Conservation (phyloP, 495 filamentous ascomycete genomes). For the Copromyces sp. region DNA sequence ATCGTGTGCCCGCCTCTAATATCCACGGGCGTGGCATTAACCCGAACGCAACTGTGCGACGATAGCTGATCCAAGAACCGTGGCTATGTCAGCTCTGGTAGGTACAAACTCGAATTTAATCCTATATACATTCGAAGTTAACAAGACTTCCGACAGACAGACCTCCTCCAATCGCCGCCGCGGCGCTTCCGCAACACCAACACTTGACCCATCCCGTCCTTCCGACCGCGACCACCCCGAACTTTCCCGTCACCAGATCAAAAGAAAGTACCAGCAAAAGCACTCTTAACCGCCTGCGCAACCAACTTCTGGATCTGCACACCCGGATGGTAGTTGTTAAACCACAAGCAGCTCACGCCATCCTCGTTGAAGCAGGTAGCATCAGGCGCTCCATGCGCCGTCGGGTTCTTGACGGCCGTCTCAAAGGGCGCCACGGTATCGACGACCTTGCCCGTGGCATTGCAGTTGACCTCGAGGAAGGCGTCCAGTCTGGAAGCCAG, state of each 20-base stretch:
- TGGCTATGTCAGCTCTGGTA: not conserved
- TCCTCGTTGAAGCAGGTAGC: slow-evolving; percentile 34
- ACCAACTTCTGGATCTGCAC: slow-evolving; percentile 28
- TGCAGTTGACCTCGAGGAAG: slow-evolving; percentile 22
- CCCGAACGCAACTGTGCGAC: too few species aligned
- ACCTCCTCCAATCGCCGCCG: not conserved
- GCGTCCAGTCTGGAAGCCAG: slow-evolving; percentile 13
- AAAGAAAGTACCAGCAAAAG: slow-evolving; percentile 23
- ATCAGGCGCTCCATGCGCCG: slow-evolving; percentile 31
- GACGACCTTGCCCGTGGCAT: slow-evolving; percentile 21
- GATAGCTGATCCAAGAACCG: too few species aligned
- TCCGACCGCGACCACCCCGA: not conserved
- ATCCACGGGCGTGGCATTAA: too few species aligned
- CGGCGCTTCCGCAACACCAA: not conserved
- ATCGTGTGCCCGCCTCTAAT: too few species aligned
- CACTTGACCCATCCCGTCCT: not conserved
- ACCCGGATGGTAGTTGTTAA: slow-evolving; percentile 36
- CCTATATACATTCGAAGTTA: not conserved
- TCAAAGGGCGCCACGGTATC: slow-evolving; percentile 34
- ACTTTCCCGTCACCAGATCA: not conserved
- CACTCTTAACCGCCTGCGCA: slow-evolving; percentile 32
- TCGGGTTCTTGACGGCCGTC: slow-evolving; percentile 30
- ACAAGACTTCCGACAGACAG: not conserved
- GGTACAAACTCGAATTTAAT: not conserved
- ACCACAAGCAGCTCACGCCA: slow-evolving; percentile 36